Base-by-base conservation (phyloP, 495 filamentous ascomycete species). In the Gamarada debralockiae region DNA sequence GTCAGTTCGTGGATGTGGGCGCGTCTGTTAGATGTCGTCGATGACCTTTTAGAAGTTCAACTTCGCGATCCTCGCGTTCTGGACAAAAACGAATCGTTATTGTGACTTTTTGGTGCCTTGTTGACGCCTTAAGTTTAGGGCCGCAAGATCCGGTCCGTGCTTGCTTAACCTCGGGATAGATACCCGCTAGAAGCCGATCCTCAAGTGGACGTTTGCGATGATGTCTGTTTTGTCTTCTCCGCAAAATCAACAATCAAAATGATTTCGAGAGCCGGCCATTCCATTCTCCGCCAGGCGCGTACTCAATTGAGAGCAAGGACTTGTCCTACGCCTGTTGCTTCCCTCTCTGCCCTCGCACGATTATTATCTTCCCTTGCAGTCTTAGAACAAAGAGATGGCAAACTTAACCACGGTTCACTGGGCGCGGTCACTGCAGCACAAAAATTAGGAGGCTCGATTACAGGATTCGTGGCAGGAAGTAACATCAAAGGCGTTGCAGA, bases 381-480 rank as follows among this genome's bases (percentile, higher is more conserved):
- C 39, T 84, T 98, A 56, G 93, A 98, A 70, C 93, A 98, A 70
- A 84, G 84, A 65, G 87, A 95, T 60, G 93, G 95, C 54, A 84
- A 90, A 68, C 79, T 98, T 57, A 86, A 88, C 61, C 68, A 73
- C 56, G 85, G 88, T 2, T 97, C 93, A 2, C 75, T 97, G 13
- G 85, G 89, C 56, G 87, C 91, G 36, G 77, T 98, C 42, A 90
- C 86, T 3, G 93, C 95, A 3, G 95, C 90, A 18, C 77, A 83
- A 66, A 92, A 89, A 65, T 74, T 97, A 3, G 92, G 93, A 40
- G 92, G 90, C 0, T 74, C 87, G 0, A 76, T 97, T 41, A 92
- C 90, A 50, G 93, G 74, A 9, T 92, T 98, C 60, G 69, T 97
- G 36, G 93, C 93, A 25, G 92, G 95, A n/a, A 77, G 77, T 56